Base-by-base conservation (phyloP, 2,329 filamentous ascomycete genomes). In the Diaporthe sp. region DNA sequence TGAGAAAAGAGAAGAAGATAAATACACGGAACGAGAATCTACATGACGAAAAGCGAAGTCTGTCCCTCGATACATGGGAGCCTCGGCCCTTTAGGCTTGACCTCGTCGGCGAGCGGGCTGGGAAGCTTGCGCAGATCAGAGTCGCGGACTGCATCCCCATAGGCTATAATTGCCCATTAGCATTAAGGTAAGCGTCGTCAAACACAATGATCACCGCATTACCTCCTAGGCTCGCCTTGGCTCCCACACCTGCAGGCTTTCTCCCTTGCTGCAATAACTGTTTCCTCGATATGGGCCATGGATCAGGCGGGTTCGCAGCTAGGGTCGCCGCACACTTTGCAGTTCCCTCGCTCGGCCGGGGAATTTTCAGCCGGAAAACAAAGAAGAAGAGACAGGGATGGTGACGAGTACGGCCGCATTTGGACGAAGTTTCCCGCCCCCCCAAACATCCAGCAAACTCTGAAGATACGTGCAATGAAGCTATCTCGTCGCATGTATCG, bases 111-210 rank as follows among this genome's bases (percentile, higher is more conserved):
- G 25, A 27, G 63, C 47, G n/a, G 32, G 47, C 39, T 39, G 47
- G 35, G 63, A 39, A 37, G 63, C 47, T 68, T 68, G 63, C 51
- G 44, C 32, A 68, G 63, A 68, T 68, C 32, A 27, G 8, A 19
- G 2, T 2, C 4, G 9, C 12, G 9, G 2, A 37, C n/a, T 19
- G 32, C 22, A 30, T 30, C 32, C 19, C 32, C 47, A 68, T 51
- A 53, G 63, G 63, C 32, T 53, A 39, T 53, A 35, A 51, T 53
- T 27, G 47, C 30, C 63, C 63, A 39, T 68, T 37, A 53, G 63
- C 30, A 53, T 68, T 50, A 68, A 53, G 63, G 44, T 66, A 53
- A 22, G 47, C 47, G 32, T 47, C 63, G 32, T 53, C 63, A 68
- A 51, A 68, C 32, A 17, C n/a, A 3, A 51, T 4, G 44, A 68